Evolutionary conservation across 1,284 basidiomycete species (phyloP).

Genomic region (Fistulina hepatica): DNA sequence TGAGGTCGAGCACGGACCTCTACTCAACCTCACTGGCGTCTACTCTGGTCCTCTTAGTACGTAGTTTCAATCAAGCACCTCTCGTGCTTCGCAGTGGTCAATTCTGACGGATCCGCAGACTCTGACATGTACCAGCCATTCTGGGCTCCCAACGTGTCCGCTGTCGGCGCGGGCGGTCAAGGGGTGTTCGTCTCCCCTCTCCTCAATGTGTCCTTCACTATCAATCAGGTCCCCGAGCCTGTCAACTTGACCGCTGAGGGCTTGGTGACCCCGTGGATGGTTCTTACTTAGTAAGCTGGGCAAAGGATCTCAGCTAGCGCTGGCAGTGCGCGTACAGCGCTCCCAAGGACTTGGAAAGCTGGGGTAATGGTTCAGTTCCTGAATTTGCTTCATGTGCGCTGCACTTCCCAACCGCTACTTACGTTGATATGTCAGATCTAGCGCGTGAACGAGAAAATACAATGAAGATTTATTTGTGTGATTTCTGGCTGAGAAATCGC

Average conservation of each 20-base stretch:
- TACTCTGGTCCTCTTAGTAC: conserved; percentile 18
- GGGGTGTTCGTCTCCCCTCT: conserved; percentile 23
- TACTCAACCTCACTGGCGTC: conserved; percentile 16
- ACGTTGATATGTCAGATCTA: too few species aligned
- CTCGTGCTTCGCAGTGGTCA: too few species aligned
- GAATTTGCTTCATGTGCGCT: too few species aligned
- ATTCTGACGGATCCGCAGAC: conserved; percentile 9
- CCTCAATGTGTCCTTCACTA: conserved; percentile 23
- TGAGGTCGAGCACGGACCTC: conserved; percentile 19
- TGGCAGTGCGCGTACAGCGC: too few species aligned
- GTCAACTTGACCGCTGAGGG: conserved; percentile 26
- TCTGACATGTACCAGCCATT: conserved; percentile 25
- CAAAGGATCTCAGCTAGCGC: background rate
- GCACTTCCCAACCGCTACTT: too few species aligned
- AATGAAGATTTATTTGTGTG: too few species aligned
- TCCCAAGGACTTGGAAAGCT: too few species aligned
- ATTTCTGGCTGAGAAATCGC: too few species aligned
- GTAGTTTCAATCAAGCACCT: conserved; percentile 9
- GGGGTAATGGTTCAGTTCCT: too few species aligned
- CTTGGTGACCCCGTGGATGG: conserved; percentile 14
- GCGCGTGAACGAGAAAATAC: too few species aligned
- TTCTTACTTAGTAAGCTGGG: too few species aligned
- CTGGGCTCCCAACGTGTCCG: conserved; percentile 26
- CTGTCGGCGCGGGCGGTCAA: conserved; percentile 25
- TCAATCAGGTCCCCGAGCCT: conserved; percentile 20